These are phyloP conservation scores for Leucogyrophana mollusca DNA, from an alignment of 768 basidiomycete genomes.

Conservation along the genomic window DNA sequence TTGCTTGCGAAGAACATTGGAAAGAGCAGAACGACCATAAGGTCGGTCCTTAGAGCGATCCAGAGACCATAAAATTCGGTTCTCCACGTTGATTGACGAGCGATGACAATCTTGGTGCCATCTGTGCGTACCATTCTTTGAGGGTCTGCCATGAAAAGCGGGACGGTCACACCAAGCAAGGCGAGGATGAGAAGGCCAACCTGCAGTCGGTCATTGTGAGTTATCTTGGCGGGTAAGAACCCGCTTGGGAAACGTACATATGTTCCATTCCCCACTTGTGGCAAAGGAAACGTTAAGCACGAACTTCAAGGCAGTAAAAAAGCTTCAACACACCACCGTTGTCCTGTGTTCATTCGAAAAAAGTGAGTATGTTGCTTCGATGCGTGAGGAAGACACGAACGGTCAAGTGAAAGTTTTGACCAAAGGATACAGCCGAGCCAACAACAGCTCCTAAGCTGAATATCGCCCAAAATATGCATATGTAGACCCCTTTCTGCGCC, in stretches of 20 bases:
- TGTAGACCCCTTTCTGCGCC: constrained; percentile 67
- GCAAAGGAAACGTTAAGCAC: neutral
- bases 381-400: constrained; percentile 36
- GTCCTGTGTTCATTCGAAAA: too few species aligned
- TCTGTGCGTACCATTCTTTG: constrained; percentile 71
- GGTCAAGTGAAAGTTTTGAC: constrained; percentile 63
- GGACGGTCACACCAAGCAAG: constrained; percentile 60
- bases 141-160: constrained; percentile 69
- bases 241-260: constrained; percentile 49
- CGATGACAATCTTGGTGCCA: constrained; percentile 61
- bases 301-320: neutral
- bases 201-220: constrained; percentile 4
- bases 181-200: constrained; percentile 63
- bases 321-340: constrained; percentile 21
- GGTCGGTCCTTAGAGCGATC: constrained; percentile 63
- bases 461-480: constrained; percentile 77
- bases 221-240: constrained; percentile 27
- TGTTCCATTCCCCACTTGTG: constrained; percentile 62
- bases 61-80: constrained; percentile 70
- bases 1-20: constrained; percentile 83
- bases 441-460: constrained; percentile 83
- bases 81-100: constrained; percentile 72
- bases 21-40: constrained; percentile 69
- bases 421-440: constrained; percentile 70
- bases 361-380: too few species aligned